Evolutionary conservation across 192 early-diverging fungal species (phyloP).

Genomic region (Rhizophagus prolifer): DNA sequence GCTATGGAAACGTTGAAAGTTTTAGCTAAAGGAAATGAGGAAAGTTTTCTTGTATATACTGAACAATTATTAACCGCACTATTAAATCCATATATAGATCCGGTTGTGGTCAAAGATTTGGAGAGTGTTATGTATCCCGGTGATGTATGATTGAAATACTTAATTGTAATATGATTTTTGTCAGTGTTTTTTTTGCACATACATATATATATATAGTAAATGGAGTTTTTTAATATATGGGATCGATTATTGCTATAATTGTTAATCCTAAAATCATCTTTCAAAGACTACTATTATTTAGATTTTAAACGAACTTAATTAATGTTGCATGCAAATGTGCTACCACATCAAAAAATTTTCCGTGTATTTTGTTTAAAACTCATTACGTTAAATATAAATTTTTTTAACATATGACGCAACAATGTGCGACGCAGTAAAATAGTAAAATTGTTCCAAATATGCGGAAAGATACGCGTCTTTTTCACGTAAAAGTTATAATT

Average conservation of each 20-base stretch:
- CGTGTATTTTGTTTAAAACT: too few species aligned
- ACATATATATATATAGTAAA: neutral
- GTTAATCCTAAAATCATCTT: too few species aligned
- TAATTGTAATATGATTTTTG: neutral
- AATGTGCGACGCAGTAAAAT: too few species aligned
- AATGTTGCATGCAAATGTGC: too few species aligned
- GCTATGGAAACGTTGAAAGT: constrained; percentile 25
- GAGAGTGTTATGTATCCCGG: constrained; percentile 24
- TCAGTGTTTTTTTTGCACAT: too few species aligned
- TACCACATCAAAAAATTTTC: too few species aligned
- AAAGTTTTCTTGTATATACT: constrained; percentile 23
- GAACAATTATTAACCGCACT: constrained; percentile 23
- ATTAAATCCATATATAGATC: constrained; percentile 29
- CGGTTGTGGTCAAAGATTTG: constrained; percentile 9
- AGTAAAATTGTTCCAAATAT: too few species aligned
- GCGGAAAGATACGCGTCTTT: too few species aligned
- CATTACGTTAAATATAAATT: too few species aligned
- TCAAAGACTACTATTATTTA: too few species aligned
- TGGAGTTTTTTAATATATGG: neutral
- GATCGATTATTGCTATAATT: neutral
- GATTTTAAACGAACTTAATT: too few species aligned
- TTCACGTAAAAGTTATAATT: neutral
- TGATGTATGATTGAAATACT: constrained; percentile 21
- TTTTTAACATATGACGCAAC: too few species aligned
- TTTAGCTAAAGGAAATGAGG: constrained; percentile 23